Conservation (phyloP, 2,329 filamentous ascomycete species). For the Ceratocystis lukuohia region DNA sequence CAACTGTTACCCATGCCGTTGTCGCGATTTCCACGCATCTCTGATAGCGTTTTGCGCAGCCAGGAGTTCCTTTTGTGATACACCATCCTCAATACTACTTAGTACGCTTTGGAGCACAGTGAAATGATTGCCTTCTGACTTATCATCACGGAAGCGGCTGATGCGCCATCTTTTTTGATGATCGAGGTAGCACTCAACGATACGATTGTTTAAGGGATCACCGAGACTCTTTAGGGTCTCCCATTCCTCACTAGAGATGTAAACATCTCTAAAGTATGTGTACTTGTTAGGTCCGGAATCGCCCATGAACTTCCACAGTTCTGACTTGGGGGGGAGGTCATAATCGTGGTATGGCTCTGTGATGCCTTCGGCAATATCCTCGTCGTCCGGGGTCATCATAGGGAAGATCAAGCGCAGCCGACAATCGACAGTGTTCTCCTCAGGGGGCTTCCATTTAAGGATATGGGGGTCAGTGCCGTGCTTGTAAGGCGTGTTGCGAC, state of each 20-base stretch:
- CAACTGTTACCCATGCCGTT: too few relatives aligned
- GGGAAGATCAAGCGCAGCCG: constrained; percentile 67
- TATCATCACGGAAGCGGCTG: constrained; percentile 85
- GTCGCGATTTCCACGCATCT: constrained; percentile 54
- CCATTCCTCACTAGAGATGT: constrained; percentile 68
- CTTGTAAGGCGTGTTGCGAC: constrained; percentile 70
- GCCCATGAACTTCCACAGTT: constrained; percentile 56
- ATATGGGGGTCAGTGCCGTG: constrained; percentile 88
- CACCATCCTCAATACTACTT: constrained; percentile 75
- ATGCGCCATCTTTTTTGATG: constrained; percentile 65
- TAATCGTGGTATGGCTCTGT: constrained; percentile 59
- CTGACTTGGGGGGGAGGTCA: constrained; percentile 60
- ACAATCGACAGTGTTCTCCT: constrained; percentile 94
- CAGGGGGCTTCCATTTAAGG: constrained; percentile 92
- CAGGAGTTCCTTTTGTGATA: constrained; percentile 70
- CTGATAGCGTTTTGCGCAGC: constrained; percentile 56
- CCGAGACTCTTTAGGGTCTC: constrained; percentile 59
- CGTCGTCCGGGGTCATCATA: constrained; percentile 50
- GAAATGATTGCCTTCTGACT: constrained; percentile 79
- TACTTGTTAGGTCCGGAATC: constrained; percentile 36
- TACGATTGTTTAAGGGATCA: constrained; percentile 68
- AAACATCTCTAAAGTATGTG: constrained; percentile 51
- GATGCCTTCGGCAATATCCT: constrained; percentile 53
- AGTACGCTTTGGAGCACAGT: constrained; percentile 74
- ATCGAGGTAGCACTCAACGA: constrained; percentile 84